Conservation (phyloP, 352 stramenopile genomes). For the Albugo laibachii region DNA sequence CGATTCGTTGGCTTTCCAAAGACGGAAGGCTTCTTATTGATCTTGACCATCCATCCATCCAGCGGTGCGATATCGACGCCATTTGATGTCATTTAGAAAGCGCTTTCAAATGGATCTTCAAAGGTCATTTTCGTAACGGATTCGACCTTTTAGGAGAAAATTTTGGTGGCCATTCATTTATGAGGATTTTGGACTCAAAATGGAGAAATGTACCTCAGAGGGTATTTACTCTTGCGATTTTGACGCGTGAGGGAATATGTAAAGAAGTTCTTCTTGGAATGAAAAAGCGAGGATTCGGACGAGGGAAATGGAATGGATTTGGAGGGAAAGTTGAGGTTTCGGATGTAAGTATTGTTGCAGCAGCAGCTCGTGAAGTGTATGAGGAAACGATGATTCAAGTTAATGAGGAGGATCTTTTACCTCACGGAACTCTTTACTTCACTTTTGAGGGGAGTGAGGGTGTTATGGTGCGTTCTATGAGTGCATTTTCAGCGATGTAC, state of each 20-base stretch:
- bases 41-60: constrained; percentile 74
- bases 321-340: constrained; percentile 71
- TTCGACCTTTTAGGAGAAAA: no score
- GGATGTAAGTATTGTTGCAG: constrained; percentile 37
- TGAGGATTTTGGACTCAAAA: no score
- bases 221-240: no score
- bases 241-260: no score
- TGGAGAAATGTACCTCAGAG: no score
- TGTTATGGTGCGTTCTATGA: constrained; percentile 22
- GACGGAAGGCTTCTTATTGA: constrained; percentile 66
- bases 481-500: constrained; percentile 3
- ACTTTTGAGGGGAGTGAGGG: constrained; percentile 34
- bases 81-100: constrained; percentile 22
- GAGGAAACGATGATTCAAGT: constrained; percentile 54
- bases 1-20: constrained; percentile 60
- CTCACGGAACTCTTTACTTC: constrained; percentile 27
- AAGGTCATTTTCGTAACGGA: no score
- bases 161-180: no score
- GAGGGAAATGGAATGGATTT: constrained; percentile 84
- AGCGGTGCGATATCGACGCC: constrained; percentile 66
- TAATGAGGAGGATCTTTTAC: constrained; percentile 8
- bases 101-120: neutral
- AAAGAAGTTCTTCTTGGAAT: constrained; percentile 47
- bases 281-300: constrained; percentile 81
- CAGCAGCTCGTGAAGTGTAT: constrained; percentile 31